Conservation (phyloP, 805 yeast genomes). For the Wickerhamiella cacticola region DNA sequence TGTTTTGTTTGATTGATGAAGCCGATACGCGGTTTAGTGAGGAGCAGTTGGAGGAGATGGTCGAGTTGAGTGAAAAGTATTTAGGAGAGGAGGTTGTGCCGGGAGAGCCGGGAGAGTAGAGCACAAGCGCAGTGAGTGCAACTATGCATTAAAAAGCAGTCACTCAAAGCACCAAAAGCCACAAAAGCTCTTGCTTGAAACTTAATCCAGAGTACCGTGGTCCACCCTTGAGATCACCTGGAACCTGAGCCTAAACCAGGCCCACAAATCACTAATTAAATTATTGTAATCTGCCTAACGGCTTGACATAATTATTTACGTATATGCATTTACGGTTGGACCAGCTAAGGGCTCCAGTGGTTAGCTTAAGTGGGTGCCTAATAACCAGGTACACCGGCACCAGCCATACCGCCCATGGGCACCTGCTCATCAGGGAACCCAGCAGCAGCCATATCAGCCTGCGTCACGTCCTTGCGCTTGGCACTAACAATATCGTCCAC, state of each 20-base stretch:
- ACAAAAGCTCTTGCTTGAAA: no score
- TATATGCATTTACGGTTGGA: no score
- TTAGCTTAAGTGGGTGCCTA: slow-evolving; percentile 2
- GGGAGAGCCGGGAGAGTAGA: slow-evolving; percentile 10
- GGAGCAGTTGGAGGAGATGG: slow-evolving; percentile 46
- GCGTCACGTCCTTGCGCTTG: slow-evolving; percentile 43
- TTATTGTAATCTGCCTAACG: no score
- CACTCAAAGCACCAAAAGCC: no score
- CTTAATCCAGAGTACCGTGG: no score
- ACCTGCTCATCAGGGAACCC: slow-evolving; percentile 17
- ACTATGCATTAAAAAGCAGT: no score
- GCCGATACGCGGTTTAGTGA: slow-evolving; percentile 79
- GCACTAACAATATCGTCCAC: slow-evolving; percentile 98
- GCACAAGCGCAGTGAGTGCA: background rate
- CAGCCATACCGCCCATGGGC: slow-evolving; percentile 21
- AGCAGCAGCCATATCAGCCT: slow-evolving; percentile 15
- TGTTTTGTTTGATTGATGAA: slow-evolving; percentile 77
- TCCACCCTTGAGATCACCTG: no score
- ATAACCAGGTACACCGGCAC: slow-evolving; percentile 12
- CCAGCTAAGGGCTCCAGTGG: no score
- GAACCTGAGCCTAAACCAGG: no score
- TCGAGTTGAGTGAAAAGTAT: slow-evolving; percentile 41
- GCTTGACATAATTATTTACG: no score
- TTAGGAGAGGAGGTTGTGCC: slow-evolving; percentile 27
- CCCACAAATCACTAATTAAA: no score